Evolutionary conservation across 148 eudicot species (phyloP).

Genomic region (Fagopyrum esculentum): DNA sequence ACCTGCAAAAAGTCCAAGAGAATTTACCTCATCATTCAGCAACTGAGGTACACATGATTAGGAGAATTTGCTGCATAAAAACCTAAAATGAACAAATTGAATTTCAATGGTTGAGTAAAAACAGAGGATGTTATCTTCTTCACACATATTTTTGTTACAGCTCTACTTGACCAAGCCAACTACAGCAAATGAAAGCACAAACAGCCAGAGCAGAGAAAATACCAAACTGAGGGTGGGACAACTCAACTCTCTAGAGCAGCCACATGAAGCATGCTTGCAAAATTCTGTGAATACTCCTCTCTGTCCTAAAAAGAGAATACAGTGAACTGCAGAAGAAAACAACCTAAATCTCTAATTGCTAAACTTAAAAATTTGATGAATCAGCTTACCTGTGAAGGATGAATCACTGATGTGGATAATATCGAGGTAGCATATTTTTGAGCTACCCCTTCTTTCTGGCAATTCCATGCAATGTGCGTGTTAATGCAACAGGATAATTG

Average conservation of each 20-base stretch:
- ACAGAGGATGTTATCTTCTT: background rate
- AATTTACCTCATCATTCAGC: background rate
- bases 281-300: constrained; percentile 48
- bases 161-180: constrained; percentile 3
- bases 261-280: constrained; percentile 61
- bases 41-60: background rate
- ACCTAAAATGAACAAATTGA: background rate
- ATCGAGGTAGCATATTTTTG: constrained; percentile 56
- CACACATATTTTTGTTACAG: background rate
- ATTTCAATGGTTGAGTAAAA: background rate
- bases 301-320: constrained; percentile 31
- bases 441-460: constrained; percentile 68
- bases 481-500: background rate
- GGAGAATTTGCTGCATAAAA: background rate
- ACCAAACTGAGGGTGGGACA: constrained; percentile 46
- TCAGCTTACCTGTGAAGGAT: constrained; percentile 42
- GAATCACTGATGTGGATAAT: constrained; percentile 38
- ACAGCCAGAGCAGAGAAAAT: constrained; percentile 16
- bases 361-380: constrained; percentile 4
- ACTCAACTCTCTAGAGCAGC: constrained; percentile 28
- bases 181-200: background rate
- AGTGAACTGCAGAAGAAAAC: background rate
- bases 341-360: background rate
- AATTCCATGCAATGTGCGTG: constrained; percentile 21
- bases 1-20: constrained; percentile 36